These are phyloP conservation scores for Wallacemonas sp. DNA, from an alignment of 208 protist species.

Conservation along the genomic window DNA sequence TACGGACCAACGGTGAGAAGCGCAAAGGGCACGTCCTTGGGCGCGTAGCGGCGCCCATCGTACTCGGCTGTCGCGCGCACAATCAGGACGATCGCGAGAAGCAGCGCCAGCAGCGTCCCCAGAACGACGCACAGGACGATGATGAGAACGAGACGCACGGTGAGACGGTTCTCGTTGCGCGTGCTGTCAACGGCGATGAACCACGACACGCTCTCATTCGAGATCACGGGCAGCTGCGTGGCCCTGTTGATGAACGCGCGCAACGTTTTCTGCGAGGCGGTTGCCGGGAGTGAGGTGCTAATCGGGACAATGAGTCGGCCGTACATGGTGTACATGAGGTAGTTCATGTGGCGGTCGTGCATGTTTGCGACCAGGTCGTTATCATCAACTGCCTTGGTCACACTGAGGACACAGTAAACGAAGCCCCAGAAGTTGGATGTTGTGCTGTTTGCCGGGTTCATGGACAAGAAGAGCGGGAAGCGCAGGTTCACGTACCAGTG, in stretches of 20 bases:
- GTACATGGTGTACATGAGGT: conserved; percentile 47
- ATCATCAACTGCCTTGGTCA: conserved; percentile 33
- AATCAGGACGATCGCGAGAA: conserved; percentile 28
- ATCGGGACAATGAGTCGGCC: conserved; percentile 21
- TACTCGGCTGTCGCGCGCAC: conserved; percentile 47
- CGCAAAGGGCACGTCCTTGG: conserved; percentile 72
- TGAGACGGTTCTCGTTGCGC: conserved; percentile 13
- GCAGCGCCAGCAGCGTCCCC: conserved; percentile 24
- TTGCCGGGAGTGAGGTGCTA: conserved; percentile 23
- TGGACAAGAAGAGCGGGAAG: conserved; percentile 6
- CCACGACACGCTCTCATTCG: conserved; percentile 2
- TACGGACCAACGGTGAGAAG: conserved; percentile 65
- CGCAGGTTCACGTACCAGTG: conserved; percentile 18
- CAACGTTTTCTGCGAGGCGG: conserved; percentile 20
- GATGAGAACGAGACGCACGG: conserved; percentile 16
- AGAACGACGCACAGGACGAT: conserved; percentile 39
- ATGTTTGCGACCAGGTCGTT: conserved; percentile 22
- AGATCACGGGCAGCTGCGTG: conserved; percentile 4
- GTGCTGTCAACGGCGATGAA: conserved; percentile 29
- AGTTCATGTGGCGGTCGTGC: conserved; percentile 32
- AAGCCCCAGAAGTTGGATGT: conserved; percentile 78
- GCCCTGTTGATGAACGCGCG: conserved; percentile 24
- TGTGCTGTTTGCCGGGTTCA: neutral
- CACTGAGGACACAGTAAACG: conserved; percentile 31
- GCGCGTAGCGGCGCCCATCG: conserved; percentile 58